Base-by-base conservation (phyloP, 768 basidiomycete genomes). In the Termitomyces eurrhizus region DNA sequence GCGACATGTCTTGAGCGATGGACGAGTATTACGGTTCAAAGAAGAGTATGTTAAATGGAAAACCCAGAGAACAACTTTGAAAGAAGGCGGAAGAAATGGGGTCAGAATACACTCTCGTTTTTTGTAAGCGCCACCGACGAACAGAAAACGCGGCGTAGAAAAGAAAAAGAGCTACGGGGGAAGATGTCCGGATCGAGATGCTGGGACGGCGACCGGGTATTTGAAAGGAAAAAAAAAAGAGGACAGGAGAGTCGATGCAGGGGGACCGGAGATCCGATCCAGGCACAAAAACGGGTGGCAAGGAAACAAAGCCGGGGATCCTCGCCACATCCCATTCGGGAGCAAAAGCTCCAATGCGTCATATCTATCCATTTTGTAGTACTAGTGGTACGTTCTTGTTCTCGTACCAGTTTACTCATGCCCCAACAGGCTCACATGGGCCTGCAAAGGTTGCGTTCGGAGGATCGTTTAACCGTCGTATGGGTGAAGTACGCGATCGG, bases 201-300 rank as follows among this genome's bases (percentile, higher is more conserved):
- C 57, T 63, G 54, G 54, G 44, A 62, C 44, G 44, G 61, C 29
- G 24, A 58, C 29, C 26, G 60, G 50, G 29, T 63, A 65, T 59
- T 61, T 64, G 52, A 62, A 63, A 65, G 64, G 64, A 65, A 56
- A 60, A 65, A 55, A 62, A 59, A 60, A 57, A 26, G 61, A 55
- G 46, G 37, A 58, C 57, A 62, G 61, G 58, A 64, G 64, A 62
- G 57, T 33, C 56, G 56, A 61, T 52, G 54, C 49, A 62, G 59
- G 49, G 60, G 50, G 53, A 59, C 63, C 64, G 60, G 48, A 68
- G 73, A 74, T 74, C 70, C 62, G 74, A 77, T 77, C 71, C 70
- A 77, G 74, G 75, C 67, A 75, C 70, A 32, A 33, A 62, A 51
- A 45, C 33, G 62, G 67, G 56, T 67, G 67, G 65, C 67, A 66